A percentile compares a stretch with the other conserved stretches of the same genome.
phyloP scores from a whole-genome alignment of 2,329 filamentous ascomycete genomes.

The Monilinia vaccinii-corymbosi region DNA sequence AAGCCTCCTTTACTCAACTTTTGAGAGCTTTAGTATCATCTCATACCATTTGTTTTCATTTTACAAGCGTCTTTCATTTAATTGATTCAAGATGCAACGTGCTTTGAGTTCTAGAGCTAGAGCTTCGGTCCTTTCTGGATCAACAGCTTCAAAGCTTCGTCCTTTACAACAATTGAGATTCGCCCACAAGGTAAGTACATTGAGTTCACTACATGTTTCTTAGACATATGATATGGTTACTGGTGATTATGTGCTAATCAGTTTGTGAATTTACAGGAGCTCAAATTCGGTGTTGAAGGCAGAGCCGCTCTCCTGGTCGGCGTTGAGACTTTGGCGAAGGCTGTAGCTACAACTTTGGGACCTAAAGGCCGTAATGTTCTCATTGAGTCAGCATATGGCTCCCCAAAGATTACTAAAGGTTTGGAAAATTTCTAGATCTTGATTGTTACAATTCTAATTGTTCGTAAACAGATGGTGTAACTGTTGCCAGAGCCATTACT shows the following conservation, averaged over 20 bases:
- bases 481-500: constrained; percentile 78
- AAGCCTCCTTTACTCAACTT: constrained; percentile 2
- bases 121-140: constrained; percentile 68
- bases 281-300: constrained; percentile 96
- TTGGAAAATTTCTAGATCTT: constrained; percentile 28
- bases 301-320: constrained; percentile 82
- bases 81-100: constrained; percentile 73
- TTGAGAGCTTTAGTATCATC: constrained; percentile 8
- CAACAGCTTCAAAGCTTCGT: constrained; percentile 55
- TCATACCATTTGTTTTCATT: constrained; percentile 22
- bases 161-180: constrained; percentile 80
- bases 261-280: constrained; percentile 53
- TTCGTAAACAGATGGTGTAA: constrained; percentile 62
- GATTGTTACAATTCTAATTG: background rate
- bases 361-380: constrained; percentile 98
- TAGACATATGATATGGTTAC: constrained; percentile 7
- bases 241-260: background rate
- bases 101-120: constrained; percentile 79
- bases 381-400: constrained; percentile 97
- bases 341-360: constrained; percentile 90
- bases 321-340: constrained; percentile 94
- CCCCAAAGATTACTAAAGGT: constrained; percentile 99
- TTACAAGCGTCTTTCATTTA: constrained; percentile 17
- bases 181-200: constrained; percentile 95
- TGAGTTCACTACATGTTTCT: background rate